phyloP scores from a whole-genome alignment of 1,284 basidiomycete species.

The Tilletia caries region DNA sequence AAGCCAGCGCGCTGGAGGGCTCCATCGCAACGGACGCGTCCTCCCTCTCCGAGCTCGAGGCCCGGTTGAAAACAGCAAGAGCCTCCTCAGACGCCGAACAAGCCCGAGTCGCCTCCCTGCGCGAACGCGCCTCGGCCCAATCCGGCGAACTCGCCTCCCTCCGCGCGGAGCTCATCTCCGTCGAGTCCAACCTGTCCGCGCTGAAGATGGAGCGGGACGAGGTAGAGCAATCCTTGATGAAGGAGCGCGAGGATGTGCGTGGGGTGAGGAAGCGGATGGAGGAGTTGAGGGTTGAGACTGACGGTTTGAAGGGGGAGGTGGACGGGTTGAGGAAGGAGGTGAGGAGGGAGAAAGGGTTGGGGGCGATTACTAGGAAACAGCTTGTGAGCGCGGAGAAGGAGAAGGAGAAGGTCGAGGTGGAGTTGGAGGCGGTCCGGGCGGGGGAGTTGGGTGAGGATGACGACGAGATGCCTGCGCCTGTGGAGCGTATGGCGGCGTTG shows the following conservation, averaged over 20 bases:
- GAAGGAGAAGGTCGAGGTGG: conserved; percentile 68
- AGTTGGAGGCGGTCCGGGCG: conserved; percentile 59
- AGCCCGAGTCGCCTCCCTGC: conserved; percentile 69
- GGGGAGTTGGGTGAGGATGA: conserved; percentile 55
- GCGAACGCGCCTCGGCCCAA: conserved; percentile 71
- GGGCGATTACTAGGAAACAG: conserved; percentile 93
- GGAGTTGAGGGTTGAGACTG: conserved; percentile 73
- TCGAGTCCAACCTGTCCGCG: conserved; percentile 87
- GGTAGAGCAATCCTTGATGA: conserved; percentile 77
- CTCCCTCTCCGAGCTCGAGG: conserved; percentile 43
- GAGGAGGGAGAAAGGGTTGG: conserved; percentile 88
- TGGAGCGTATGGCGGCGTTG: conserved; percentile 22
- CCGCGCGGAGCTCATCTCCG: conserved; percentile 76
- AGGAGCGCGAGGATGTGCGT: conserved; percentile 91
- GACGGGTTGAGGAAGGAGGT: conserved; percentile 91
- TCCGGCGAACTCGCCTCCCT: conserved; percentile 70
- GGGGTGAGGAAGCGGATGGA: conserved; percentile 78
- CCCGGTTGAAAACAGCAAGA: conserved; percentile 54
- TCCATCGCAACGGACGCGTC: conserved; percentile 31
- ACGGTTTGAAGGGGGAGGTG: conserved; percentile 69
- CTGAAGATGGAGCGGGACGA: conserved; percentile 86
- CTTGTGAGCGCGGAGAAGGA: conserved; percentile 78
- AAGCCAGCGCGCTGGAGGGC: conserved; percentile 25
- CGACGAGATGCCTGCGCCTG: conserved; percentile 37
- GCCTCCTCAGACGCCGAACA: conserved; percentile 81